phyloP scores from a whole-genome alignment of 2,329 filamentous ascomycete species.

The Fusarium goolgardi region DNA sequence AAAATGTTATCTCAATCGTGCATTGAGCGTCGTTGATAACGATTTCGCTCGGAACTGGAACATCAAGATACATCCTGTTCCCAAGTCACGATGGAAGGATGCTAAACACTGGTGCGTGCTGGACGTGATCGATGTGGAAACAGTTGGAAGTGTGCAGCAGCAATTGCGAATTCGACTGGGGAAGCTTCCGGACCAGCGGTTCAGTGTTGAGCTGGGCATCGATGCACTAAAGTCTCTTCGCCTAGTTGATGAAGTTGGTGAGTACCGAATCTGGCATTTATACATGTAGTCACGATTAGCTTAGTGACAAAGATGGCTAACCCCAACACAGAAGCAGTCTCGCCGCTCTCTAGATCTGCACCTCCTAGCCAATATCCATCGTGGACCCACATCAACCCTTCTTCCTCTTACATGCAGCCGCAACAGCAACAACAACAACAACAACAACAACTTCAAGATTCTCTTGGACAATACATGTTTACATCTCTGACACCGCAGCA shows the following conservation, averaged over 20 bases:
- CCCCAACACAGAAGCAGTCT: background rate
- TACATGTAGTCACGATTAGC: background rate
- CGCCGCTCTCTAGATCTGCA: constrained; percentile 22
- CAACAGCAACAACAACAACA: constrained; percentile 7
- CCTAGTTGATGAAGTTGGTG: constrained; percentile 25
- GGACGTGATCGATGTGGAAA: constrained; percentile 38
- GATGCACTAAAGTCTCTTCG: constrained; percentile 26
- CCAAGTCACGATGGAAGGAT: constrained; percentile 20
- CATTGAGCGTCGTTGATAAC: constrained; percentile 25
- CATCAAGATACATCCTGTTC: constrained; percentile 18
- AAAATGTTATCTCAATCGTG: constrained; percentile 28
- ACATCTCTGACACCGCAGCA: constrained; percentile 16
- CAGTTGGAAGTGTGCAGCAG: constrained; percentile 19
- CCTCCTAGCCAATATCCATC: constrained; percentile 30
- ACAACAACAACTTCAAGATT: constrained; percentile 4
- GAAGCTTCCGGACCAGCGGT: constrained; percentile 19
- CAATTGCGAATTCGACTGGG: constrained; percentile 25
- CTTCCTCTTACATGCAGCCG: constrained; percentile 10
- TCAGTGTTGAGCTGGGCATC: constrained; percentile 29
- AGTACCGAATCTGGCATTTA: constrained; percentile 12
- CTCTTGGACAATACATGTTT: constrained; percentile 1
- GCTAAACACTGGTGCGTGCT: constrained; percentile 25
- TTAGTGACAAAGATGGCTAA: constrained; percentile 7
- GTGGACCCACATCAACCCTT: background rate
- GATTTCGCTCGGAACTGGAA: constrained; percentile 27